Base-by-base conservation (phyloP, 306 rosid species). In the Vicia villosa region DNA sequence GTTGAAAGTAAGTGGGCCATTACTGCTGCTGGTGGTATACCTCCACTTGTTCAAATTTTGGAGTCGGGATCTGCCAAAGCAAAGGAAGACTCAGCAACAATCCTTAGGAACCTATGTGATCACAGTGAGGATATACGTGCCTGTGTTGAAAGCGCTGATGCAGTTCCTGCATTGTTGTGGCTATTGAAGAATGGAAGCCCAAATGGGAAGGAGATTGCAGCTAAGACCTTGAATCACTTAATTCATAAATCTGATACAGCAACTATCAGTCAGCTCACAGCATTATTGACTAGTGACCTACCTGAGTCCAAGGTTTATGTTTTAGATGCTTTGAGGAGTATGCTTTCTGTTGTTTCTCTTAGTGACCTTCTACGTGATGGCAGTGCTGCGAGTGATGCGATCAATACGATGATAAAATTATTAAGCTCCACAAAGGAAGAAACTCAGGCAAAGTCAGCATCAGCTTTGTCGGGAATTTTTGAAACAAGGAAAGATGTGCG, bases 1-100 rank as follows among this genome's bases (percentile, higher is more conserved):
- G 98, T 90, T 74, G 98, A 94, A 78, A 90, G 98, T 74, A 94
- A 88, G 72, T 94, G 98, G 98, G 94, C 97, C 61, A 94, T 94
- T 32, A 94, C 98, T 70, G 98, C 98, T 81, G 98, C 98, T 74
- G 98, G 98, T 77, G 98, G 98, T 72, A 94, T 94, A 79, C 98
- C 98, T 75, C 98, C 98, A 6, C 96, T 94, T 74, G 98, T 94
- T 82, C 98, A 94, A 78, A 94, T 94, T 83, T 84, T 94, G 47
- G 98, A 94, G 89, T 79, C 96, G 13, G 98, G 98, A 70, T 90
- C 97, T 46, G 88, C 84, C 75, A 94, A 90, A 80, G 98, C 98
- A 62, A 94, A 90, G 84, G 98, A 94, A 84, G 98, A 94, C 82
- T 94, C 98, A 8, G 98, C 98, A 68, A 74, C 90, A 50, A 94